phyloP scores from a whole-genome alignment of 805 yeast genomes.

The Ogataea zsoltii region DNA sequence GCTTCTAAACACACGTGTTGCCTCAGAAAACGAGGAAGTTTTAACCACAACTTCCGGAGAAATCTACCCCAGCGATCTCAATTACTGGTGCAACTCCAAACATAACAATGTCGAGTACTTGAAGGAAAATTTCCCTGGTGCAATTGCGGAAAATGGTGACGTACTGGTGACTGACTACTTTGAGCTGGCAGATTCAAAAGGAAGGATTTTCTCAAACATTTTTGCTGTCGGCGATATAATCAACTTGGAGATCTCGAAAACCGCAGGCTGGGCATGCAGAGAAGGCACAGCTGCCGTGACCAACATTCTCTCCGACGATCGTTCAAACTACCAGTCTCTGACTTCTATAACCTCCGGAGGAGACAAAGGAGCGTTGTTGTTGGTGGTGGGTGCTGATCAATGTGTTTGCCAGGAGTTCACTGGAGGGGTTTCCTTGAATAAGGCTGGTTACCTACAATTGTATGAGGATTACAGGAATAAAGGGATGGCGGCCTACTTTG shows the following conservation, averaged over 20 bases:
- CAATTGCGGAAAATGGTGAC: constrained; percentile 12
- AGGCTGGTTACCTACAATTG: constrained; percentile 12
- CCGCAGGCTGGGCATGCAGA: constrained; percentile 22
- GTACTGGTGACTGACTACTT: constrained; percentile 11
- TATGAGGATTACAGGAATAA: constrained; percentile 19
- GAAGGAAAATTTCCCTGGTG: constrained; percentile 7
- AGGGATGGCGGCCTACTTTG: constrained; percentile 8
- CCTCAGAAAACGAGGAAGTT: constrained; percentile 6
- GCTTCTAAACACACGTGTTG: constrained; percentile 12
- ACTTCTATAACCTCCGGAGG: not conserved
- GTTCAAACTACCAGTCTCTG: not conserved
- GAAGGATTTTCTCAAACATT: constrained; percentile 9
- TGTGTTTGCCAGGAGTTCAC: constrained; percentile 11
- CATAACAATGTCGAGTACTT: constrained; percentile 14
- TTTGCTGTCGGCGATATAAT: constrained; percentile 21
- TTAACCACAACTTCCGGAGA: constrained; percentile 13
- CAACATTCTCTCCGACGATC: not conserved
- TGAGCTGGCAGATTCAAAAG: constrained; percentile 6
- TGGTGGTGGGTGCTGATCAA: constrained; percentile 16
- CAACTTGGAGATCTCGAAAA: constrained; percentile 14
- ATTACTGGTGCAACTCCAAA: constrained; percentile 17
- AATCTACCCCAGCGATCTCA: constrained; percentile 10
- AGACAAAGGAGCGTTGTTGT: constrained; percentile 11
- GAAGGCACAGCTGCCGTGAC: constrained; percentile 6
- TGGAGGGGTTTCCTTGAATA: constrained; percentile 8